Evolutionary conservation across 2,329 filamentous ascomycete genomes (phyloP).

Genomic region (Fusarium tanahbumbuense): DNA sequence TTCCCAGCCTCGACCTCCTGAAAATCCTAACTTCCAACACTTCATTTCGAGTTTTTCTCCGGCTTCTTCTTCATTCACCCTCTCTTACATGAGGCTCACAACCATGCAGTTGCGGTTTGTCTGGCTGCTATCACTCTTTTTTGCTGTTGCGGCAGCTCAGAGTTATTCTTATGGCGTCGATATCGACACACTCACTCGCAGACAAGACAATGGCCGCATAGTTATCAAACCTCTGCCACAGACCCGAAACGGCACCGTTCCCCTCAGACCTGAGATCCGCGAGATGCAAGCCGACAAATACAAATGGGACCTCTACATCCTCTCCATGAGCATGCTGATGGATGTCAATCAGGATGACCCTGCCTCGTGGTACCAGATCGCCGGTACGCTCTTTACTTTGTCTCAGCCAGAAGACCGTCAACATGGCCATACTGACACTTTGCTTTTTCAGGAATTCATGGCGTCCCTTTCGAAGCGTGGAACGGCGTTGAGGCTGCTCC

Average conservation of each 20-base stretch:
- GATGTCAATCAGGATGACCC: constrained; percentile 69
- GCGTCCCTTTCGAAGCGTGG: constrained; percentile 72
- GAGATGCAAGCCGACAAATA: constrained; percentile 72
- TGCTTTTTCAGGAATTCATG: constrained; percentile 75
- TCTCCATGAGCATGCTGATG: constrained; percentile 80
- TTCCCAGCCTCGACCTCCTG: background rate
- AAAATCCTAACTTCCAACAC: background rate
- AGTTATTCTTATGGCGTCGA: constrained; percentile 66
- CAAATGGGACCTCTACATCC: constrained; percentile 80
- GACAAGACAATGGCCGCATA: constrained; percentile 54
- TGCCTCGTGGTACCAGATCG: constrained; percentile 82
- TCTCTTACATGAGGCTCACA: background rate
- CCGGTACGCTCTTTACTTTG: constrained; percentile 65
- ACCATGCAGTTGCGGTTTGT: constrained; percentile 32
- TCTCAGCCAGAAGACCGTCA: background rate
- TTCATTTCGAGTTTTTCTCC: background rate
- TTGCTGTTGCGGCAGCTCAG: constrained; percentile 36
- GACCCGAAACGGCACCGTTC: constrained; percentile 54
- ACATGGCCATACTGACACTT: constrained; percentile 16
- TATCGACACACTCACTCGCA: constrained; percentile 54
- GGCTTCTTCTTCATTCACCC: background rate
- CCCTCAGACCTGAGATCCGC: constrained; percentile 73
- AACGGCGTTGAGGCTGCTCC: constrained; percentile 61
- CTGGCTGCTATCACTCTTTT: constrained; percentile 20
- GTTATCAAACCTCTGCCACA: constrained; percentile 58